phyloP scores from a whole-genome alignment of 2,329 filamentous ascomycete species.

The Neofusicoccum cordaticola region DNA sequence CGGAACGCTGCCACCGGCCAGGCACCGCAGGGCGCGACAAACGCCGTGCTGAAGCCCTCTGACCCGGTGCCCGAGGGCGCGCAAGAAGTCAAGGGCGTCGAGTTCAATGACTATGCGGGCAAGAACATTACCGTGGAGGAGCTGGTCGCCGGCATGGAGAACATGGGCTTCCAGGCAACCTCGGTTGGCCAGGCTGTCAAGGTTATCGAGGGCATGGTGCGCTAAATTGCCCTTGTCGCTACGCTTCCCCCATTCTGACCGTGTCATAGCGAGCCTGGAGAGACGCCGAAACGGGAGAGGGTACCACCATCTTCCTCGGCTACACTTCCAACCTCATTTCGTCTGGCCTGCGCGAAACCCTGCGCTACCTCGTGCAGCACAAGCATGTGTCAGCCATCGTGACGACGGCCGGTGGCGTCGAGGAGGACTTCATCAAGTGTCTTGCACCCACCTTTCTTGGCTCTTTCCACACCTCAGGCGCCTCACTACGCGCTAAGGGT shows the following conservation, averaged over 20 bases:
- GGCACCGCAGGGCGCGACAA: constrained; percentile 53
- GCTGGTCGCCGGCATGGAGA: constrained; percentile 74
- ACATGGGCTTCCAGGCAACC: constrained; percentile 82
- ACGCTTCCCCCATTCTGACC: not conserved
- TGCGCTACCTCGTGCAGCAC: constrained; percentile 91
- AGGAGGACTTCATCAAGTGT: constrained; percentile 99
- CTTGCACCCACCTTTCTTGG: constrained; percentile 91
- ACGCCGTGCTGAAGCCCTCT: constrained; percentile 82
- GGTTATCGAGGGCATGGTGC: constrained; percentile 95
- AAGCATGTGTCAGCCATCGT: constrained; percentile 90
- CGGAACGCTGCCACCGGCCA: not conserved
- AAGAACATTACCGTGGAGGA: constrained; percentile 80
- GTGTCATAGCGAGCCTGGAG: constrained; percentile 66
- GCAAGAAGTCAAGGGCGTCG: constrained; percentile 82
- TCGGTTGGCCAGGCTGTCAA: constrained; percentile 82
- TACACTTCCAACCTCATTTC: constrained; percentile 98
- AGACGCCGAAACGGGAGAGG: constrained; percentile 73
- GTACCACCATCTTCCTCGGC: constrained; percentile 92
- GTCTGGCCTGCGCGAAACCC: constrained; percentile 84
- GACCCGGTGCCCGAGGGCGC: constrained; percentile 75
- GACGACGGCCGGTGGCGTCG: constrained; percentile 90
- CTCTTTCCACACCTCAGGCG: constrained; percentile 74
- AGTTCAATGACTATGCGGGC: constrained; percentile 79
- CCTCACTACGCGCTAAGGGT: constrained; percentile 75
- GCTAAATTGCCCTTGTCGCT: constrained; percentile 19